phyloP scores from a whole-genome alignment of 441 rosid species.

The Caryocar brasiliense region DNA sequence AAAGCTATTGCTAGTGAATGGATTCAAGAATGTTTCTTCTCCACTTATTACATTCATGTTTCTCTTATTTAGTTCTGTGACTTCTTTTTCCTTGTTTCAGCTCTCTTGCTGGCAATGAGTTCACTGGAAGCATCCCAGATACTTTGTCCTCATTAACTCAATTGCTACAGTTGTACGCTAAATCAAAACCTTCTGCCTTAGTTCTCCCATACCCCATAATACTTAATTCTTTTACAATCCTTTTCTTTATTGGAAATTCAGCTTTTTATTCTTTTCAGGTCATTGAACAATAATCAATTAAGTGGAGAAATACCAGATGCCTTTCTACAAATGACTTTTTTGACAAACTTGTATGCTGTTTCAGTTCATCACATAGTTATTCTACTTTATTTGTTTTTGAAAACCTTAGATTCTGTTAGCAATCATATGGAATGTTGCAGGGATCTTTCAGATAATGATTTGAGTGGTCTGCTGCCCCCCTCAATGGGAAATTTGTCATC shows the following conservation, averaged over 20 bases:
- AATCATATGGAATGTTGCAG: slow-evolving; percentile 27
- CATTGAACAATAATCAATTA: slow-evolving; percentile 52
- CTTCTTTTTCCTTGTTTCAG: slow-evolving; percentile 22
- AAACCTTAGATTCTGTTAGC: slow-evolving; percentile 3
- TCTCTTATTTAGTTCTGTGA: neutral
- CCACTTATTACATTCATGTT: neutral
- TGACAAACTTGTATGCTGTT: slow-evolving; percentile 49
- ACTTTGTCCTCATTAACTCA: slow-evolving; percentile 33
- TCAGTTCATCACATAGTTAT: neutral
- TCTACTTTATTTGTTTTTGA: neutral
- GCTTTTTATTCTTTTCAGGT: slow-evolving; percentile 31
- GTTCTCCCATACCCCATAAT: neutral
- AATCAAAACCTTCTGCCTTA: neutral
- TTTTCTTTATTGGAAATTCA: slow-evolving; percentile 1
- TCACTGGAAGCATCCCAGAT: slow-evolving; percentile 52
- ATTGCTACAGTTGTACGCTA: slow-evolving; percentile 39
- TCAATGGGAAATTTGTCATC: slow-evolving; percentile 18
- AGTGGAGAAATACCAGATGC: slow-evolving; percentile 66
- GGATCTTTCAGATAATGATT: slow-evolving; percentile 66
- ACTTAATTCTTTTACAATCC: too few relatives aligned
- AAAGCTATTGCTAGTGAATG: neutral
- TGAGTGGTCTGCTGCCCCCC: slow-evolving; percentile 56
- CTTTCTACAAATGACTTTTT: slow-evolving; percentile 44
- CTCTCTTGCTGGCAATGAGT: slow-evolving; percentile 50
- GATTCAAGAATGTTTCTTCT: neutral